These are phyloP conservation scores for Boletus barrowsii DNA, from an alignment of 768 basidiomycete genomes.

Conservation along the genomic window DNA sequence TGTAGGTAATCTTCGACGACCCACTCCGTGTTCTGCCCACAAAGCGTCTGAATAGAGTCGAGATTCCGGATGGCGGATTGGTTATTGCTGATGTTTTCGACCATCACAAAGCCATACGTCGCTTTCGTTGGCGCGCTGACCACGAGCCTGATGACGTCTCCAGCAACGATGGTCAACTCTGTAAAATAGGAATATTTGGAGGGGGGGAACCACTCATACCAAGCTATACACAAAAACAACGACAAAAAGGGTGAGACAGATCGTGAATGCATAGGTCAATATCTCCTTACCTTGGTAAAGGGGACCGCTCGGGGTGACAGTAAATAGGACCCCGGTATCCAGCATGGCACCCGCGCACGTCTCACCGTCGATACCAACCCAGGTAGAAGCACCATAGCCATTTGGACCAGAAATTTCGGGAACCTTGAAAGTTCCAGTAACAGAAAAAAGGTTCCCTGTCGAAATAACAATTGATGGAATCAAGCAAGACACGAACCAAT, in stretches of 20 bases:
- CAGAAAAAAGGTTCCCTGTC: slow-evolving; percentile 4
- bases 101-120: not conserved
- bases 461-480: not conserved
- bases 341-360: not conserved
- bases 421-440: slow-evolving; percentile 2
- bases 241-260: not conserved
- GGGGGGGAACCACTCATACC: slow-evolving; percentile 7
- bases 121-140: not conserved
- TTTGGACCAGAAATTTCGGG: not conserved
- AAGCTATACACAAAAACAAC: not conserved
- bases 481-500: not conserved
- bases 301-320: not conserved
- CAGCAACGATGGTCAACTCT: slow-evolving; percentile 10
- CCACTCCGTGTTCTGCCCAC: slow-evolving; percentile 13
- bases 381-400: not conserved
- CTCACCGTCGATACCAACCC: slow-evolving; percentile 8
- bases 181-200: no score
- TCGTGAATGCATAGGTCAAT: no score
- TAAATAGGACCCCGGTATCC: slow-evolving; percentile 2
- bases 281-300: not conserved
- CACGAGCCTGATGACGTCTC: slow-evolving; percentile 4
- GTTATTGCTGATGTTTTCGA: slow-evolving; percentile 1
- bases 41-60: not conserved
- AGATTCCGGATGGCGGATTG: not conserved
- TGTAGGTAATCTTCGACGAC: slow-evolving; percentile 1